These are phyloP conservation scores for Eucalyptus brandiana DNA, from an alignment of 345 rosid species.

Conservation along the genomic window DNA sequence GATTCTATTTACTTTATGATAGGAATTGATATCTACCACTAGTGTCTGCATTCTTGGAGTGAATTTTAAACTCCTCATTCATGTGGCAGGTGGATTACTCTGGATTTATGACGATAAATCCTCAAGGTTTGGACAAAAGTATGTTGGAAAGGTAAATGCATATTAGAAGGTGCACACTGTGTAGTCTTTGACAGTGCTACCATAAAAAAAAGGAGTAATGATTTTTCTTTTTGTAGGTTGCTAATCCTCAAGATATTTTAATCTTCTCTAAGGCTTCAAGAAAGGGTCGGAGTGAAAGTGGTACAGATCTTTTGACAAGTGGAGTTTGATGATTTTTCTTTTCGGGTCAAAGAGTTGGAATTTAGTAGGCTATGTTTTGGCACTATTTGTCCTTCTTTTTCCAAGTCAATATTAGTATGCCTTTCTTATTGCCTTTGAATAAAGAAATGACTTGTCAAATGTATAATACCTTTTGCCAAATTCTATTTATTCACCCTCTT, in stretches of 20 bases:
- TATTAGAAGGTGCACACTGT: not conserved
- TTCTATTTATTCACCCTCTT: not conserved
- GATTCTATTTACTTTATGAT: not conserved
- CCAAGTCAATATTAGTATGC: not conserved
- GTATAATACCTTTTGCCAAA: not conserved
- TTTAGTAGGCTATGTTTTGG: not conserved
- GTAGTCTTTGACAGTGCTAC: not conserved
- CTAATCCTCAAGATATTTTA: conserved; percentile 97
- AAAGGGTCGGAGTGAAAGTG: conserved; percentile 52
- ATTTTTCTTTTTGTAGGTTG: conserved; percentile 40
- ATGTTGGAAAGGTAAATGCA: conserved; percentile 82
- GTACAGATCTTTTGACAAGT: not conserved
- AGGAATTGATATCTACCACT: not conserved
- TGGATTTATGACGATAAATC: conserved; percentile 98
- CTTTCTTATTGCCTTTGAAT: not conserved
- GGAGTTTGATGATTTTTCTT: not conserved
- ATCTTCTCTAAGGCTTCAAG: conserved; percentile 88
- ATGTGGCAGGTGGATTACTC: conserved; percentile 86
- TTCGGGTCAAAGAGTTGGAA: no score
- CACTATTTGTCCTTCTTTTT: not conserved
- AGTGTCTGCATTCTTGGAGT: not conserved
- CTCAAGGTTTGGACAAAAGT: conserved; percentile 99
- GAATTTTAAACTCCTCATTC: conserved; percentile 1
- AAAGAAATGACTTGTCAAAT: not conserved
- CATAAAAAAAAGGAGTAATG: not conserved